These are phyloP conservation scores for Venturia aucupariae DNA, from an alignment of 2,329 filamentous ascomycete genomes.

Conservation along the genomic window DNA sequence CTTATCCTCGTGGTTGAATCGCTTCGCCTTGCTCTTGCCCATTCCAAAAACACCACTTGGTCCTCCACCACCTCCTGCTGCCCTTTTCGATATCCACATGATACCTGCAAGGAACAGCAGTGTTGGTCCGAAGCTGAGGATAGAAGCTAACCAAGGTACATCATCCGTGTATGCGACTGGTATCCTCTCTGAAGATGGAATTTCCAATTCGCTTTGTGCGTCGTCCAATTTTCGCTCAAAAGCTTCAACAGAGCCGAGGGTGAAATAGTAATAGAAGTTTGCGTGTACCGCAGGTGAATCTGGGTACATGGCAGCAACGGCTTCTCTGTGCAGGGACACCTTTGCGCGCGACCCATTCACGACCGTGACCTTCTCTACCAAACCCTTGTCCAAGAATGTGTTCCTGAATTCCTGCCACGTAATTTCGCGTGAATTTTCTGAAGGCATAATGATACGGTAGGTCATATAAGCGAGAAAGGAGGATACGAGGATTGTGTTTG, in stretches of 20 bases:
- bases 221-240: conserved; percentile 85
- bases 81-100: conserved; percentile 68
- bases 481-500: conserved; percentile 46
- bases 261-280: conserved; percentile 82
- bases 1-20: conserved; percentile 94
- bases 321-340: conserved; percentile 70
- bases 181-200: conserved; percentile 80
- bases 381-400: conserved; percentile 89
- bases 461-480: conserved; percentile 54
- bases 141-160: conserved; percentile 58
- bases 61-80: conserved; percentile 53
- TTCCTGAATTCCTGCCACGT: conserved; percentile 96
- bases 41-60: conserved; percentile 85
- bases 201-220: conserved; percentile 77
- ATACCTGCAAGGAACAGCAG: conserved; percentile 76
- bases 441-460: conserved; percentile 56
- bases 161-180: conserved; percentile 81
- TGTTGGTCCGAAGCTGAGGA: conserved; percentile 80
- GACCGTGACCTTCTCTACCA: conserved; percentile 85
- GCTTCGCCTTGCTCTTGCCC: conserved; percentile 89
- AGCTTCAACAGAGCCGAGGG: conserved; percentile 85
- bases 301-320: conserved; percentile 61
- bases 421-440: conserved; percentile 65
- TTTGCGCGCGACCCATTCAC: conserved; percentile 69
- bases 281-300: conserved; percentile 61